These are phyloP conservation scores for Colletotrichum truncatum DNA, from an alignment of 2,329 filamentous ascomycete species.

Conservation along the genomic window DNA sequence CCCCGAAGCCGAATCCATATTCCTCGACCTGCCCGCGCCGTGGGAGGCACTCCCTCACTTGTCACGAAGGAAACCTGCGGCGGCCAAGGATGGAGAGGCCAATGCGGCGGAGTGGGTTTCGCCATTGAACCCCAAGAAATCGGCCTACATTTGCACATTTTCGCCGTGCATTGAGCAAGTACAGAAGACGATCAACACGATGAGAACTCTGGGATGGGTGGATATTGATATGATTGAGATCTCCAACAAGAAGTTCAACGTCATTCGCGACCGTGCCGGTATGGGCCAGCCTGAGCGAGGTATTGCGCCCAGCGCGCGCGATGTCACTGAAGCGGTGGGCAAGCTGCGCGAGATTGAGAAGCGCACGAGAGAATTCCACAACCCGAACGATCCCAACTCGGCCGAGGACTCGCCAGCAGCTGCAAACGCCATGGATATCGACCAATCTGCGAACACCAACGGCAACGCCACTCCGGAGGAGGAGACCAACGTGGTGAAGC, in stretches of 20 bases:
- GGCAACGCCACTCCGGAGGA: conserved; percentile 33
- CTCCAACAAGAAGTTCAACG: conserved; percentile 79
- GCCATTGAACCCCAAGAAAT: conserved; percentile 75
- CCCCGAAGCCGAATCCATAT: conserved; percentile 75
- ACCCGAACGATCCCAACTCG: conserved; percentile 36
- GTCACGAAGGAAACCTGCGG: conserved; percentile 59
- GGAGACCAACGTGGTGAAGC: conserved; percentile 50
- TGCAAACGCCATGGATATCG: conserved; percentile 53
- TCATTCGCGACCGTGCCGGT: conserved; percentile 83
- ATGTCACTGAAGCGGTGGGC: conserved; percentile 81
- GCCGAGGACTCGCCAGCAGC: conserved; percentile 38
- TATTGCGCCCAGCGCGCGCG: conserved; percentile 74
- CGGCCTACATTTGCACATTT: conserved; percentile 89
- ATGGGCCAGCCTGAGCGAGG: conserved; percentile 74
- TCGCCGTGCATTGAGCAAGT: conserved; percentile 98
- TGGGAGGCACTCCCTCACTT: conserved; percentile 83
- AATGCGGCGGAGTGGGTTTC: conserved; percentile 57
- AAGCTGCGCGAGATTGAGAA: conserved; percentile 79
- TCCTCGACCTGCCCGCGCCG: conserved; percentile 82
- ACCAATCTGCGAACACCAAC: conserved; percentile 42
- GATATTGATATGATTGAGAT: conserved; percentile 96
- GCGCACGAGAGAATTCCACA: conserved; percentile 73
- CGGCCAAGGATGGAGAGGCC: conserved; percentile 9
- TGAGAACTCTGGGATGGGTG: conserved; percentile 87
- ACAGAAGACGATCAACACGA: conserved; percentile 80